Evolutionary conservation across 495 filamentous ascomycete species (phyloP), one percentile per base, ranked within the genome.

Genomic region (Xylaria sp.): DNA sequence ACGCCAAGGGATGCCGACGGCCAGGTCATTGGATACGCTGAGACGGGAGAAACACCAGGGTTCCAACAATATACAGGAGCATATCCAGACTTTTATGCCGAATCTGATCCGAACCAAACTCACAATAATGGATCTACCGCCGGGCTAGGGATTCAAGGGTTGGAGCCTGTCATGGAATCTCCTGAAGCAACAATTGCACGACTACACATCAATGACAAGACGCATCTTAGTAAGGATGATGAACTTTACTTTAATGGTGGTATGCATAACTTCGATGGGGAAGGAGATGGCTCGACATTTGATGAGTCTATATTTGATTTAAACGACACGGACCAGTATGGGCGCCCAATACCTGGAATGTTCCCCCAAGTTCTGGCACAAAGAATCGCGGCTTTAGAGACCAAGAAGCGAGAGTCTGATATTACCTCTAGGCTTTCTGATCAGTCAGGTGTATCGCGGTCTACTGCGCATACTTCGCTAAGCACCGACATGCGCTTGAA

Each of bases 181-280:
- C 52, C 50, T n/a, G 61, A 44, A 48, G 33, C 40, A 37, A 33
- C 41, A 19, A 21, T 21, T 5, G 37, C 61, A 50, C 61, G 69
- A 59, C 71, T 59, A 41, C 64, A 59, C 65, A 65, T 71, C 72
- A 48, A 76, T 63, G 46, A 64, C 17, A 63, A 68, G 70, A 31
- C 64, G 68, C 46, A 70, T 35, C 68, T 81, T 43, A 72, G 80
- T 21, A 83, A 88, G 37, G 88, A 90, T 40, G 93, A 95, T 73
- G 93, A 95, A 69, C 79, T 96, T 52, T 96, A 96, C 75, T 96
- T 92, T 71, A 90, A 95, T 68, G 92, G 94, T 73, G 93, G 93
- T 3, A 81, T 80, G 2, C 81, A 85, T 74, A 89, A 84, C 58
- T 86, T 86, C 61, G 73, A 76, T 35, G 80, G 80, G 1, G 84